Evolutionary conservation across 1,284 basidiomycete genomes (phyloP).

Genomic region (Pseudozyma pruni): DNA sequence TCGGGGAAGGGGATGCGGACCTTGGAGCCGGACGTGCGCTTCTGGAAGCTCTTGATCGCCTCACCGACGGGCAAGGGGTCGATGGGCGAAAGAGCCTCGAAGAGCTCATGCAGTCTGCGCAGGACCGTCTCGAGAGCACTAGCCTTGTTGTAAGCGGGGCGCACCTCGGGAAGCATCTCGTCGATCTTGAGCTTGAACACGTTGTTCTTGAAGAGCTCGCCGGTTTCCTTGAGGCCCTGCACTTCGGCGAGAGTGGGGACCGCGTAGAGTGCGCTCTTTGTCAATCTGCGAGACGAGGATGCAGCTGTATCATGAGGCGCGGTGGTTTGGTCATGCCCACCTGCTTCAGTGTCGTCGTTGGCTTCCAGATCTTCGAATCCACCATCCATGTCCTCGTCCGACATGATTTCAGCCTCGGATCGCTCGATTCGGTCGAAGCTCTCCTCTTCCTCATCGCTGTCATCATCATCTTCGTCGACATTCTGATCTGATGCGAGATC

Average conservation of each 20-base stretch:
- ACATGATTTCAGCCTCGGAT: slow-evolving; percentile 46
- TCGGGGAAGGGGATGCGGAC: slow-evolving; percentile 70
- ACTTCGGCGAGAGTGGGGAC: slow-evolving; percentile 76
- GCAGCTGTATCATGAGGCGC: slow-evolving; percentile 5
- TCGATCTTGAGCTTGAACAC: slow-evolving; percentile 84
- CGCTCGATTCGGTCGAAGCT: slow-evolving; percentile 44
- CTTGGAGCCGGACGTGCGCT: slow-evolving; percentile 68
- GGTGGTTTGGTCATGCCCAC: slow-evolving; percentile 15
- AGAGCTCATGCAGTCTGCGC: slow-evolving; percentile 54
- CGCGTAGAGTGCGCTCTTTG: slow-evolving; percentile 68
- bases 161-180: slow-evolving; percentile 63
- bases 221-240: slow-evolving; percentile 78
- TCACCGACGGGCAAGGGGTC: slow-evolving; percentile 33
- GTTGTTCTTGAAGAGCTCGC: slow-evolving; percentile 81
- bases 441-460: slow-evolving; percentile 40
- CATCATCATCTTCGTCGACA: slow-evolving; percentile 12
- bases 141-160: slow-evolving; percentile 50
- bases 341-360: slow-evolving; percentile 42
- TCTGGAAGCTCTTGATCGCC: slow-evolving; percentile 69
- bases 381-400: slow-evolving; percentile 65
- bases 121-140: slow-evolving; percentile 59
- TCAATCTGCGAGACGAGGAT: slow-evolving; percentile 42
- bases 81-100: slow-evolving; percentile 46
- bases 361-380: slow-evolving; percentile 63
- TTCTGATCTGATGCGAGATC: slow-evolving; percentile 44